A percentile compares a stretch with the other conserved stretches of the same genome.
These are phyloP conservation scores for Balakata baccata DNA, from an alignment of 345 rosid genomes.

Conservation along the genomic window DNA sequence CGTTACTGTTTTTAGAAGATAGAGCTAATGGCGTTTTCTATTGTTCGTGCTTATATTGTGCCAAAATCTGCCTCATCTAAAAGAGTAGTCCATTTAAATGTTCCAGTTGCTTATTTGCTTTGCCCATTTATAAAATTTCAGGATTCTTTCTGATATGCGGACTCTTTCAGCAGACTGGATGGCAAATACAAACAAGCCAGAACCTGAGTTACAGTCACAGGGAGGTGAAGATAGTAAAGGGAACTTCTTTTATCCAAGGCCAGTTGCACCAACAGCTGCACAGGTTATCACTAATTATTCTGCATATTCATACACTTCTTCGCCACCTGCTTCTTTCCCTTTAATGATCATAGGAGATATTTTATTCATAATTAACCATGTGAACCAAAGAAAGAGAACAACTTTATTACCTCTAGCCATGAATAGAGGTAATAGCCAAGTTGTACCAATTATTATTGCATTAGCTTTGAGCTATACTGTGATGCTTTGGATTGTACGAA, in stretches of 20 bases:
- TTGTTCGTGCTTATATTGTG: neutral
- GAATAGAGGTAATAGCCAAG: neutral
- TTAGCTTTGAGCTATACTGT: neutral
- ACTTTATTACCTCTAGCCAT: neutral
- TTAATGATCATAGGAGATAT: neutral
- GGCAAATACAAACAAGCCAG: constrained; percentile 90
- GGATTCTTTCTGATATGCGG: constrained; percentile 99
- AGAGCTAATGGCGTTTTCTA: too few relatives aligned
- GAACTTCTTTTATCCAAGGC: constrained; percentile 87
- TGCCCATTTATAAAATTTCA: constrained; percentile 35
- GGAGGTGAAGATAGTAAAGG: constrained; percentile 78
- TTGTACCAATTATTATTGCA: neutral
- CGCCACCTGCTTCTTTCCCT: neutral
- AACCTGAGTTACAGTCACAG: constrained; percentile 66
- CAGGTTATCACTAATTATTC: constrained; percentile 52
- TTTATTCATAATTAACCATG: neutral
- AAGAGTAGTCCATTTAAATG: neutral
- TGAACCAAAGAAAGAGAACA: neutral
- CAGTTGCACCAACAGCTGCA: constrained; percentile 94
- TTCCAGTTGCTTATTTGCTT: constrained; percentile 9
- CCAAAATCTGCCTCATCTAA: constrained; percentile 7
- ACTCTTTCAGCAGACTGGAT: constrained; percentile 99
- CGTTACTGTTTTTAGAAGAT: neutral
- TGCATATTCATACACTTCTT: neutral
- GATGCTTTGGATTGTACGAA: neutral